A percentile compares a stretch with the other conserved stretches of the same genome.
Evolutionary conservation across 2,329 filamentous ascomycete species (phyloP).

Genomic region (Talaromyces verruculosus): DNA sequence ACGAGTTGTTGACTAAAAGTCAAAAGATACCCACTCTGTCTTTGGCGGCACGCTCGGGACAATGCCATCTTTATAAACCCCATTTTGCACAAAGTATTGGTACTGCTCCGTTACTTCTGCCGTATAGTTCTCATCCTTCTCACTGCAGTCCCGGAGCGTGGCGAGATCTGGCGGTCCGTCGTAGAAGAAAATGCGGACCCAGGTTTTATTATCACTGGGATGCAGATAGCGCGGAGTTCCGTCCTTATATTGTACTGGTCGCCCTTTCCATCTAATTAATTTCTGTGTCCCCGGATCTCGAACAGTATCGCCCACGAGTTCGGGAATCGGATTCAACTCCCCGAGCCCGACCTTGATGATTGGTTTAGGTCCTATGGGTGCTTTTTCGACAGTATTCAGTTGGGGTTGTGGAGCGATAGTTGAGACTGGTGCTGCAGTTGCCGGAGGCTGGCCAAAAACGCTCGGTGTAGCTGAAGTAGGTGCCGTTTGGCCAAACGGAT

Average conservation of each 20-base stretch:
- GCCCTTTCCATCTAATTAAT: slow-evolving; percentile 63
- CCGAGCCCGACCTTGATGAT: slow-evolving; percentile 30
- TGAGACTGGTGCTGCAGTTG: slow-evolving; percentile 30
- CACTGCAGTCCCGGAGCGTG: slow-evolving; percentile 51
- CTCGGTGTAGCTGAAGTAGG: slow-evolving; percentile 29
- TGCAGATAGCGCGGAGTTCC: slow-evolving; percentile 53
- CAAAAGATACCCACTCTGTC: slow-evolving; percentile 71
- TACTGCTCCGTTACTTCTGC: slow-evolving; percentile 61
- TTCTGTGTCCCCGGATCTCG: slow-evolving; percentile 37
- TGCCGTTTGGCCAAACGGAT: slow-evolving; percentile 32
- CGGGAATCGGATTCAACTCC: slow-evolving; percentile 38
- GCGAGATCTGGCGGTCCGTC: slow-evolving; percentile 60
- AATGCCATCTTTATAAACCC: slow-evolving; percentile 66
- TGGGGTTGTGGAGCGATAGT: slow-evolving; percentile 32
- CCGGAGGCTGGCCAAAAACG: slow-evolving; percentile 32
- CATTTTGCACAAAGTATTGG: slow-evolving; percentile 62
- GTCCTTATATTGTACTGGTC: slow-evolving; percentile 59
- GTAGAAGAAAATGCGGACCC: slow-evolving; percentile 71
- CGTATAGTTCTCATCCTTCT: slow-evolving; percentile 53
- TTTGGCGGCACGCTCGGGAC: slow-evolving; percentile 79
- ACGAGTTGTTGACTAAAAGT: slow-evolving; percentile 56
- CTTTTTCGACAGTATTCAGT: slow-evolving; percentile 18
- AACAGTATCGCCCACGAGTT: slow-evolving; percentile 39
- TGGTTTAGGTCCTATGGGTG: slow-evolving; percentile 31
- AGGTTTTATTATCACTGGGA: slow-evolving; percentile 55